These are phyloP conservation scores for Penstemon eatonii DNA, from an alignment of 257 asterid species.

Conservation along the genomic window DNA sequence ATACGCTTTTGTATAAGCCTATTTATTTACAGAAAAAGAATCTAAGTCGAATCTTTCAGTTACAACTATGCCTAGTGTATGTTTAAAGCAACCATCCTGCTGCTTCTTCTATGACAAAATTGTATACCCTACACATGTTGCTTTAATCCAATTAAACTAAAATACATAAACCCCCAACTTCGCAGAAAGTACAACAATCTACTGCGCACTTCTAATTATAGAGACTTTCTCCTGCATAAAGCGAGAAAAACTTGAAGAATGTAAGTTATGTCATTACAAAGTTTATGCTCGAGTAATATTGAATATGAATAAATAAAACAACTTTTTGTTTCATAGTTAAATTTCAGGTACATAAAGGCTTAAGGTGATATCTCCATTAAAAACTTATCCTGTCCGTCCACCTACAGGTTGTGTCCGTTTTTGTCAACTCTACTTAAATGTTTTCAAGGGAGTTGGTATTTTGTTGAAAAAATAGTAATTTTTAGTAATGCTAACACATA, in stretches of 20 bases:
- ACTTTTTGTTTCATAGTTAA: too few species aligned
- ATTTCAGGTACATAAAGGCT: too few species aligned
- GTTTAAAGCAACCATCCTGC: background rate
- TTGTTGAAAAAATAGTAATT: too few species aligned
- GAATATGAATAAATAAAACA: too few species aligned
- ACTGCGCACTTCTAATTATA: slow-evolving; percentile 45
- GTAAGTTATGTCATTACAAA: background rate
- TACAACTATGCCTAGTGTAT: background rate
- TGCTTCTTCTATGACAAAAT: slow-evolving; percentile 5
- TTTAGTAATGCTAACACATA: background rate
- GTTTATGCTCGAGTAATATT: background rate
- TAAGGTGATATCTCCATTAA: too few species aligned
- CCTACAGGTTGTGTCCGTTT: too few species aligned
- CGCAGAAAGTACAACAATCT: slow-evolving; percentile 30
- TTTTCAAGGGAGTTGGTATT: too few species aligned
- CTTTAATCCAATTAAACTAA: slow-evolving; percentile 2
- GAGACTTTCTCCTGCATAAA: slow-evolving; percentile 71
- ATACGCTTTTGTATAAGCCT: background rate
- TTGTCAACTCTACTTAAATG: too few species aligned
- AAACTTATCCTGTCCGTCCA: too few species aligned
- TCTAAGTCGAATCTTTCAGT: background rate
- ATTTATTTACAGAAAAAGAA: slow-evolving; percentile 29
- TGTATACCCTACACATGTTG: background rate
- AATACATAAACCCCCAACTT: too few species aligned
- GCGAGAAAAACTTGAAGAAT: background rate